Conservation (phyloP, 371 early-diverging fungal species). For the Mortierella sp. region DNA sequence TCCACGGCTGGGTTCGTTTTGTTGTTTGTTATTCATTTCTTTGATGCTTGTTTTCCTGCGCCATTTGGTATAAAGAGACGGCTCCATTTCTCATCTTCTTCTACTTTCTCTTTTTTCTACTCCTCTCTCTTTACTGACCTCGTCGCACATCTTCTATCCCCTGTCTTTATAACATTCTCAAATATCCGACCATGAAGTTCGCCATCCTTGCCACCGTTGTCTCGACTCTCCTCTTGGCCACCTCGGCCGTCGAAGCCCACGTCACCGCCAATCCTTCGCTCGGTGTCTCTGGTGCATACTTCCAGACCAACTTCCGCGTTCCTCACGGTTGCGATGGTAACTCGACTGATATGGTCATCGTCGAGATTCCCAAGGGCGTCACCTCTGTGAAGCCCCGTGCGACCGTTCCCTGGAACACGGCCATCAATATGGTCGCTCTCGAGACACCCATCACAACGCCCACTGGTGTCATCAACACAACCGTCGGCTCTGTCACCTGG, state of each 20-base stretch:
- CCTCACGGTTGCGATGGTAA: slow-evolving; percentile 53
- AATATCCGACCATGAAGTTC: slow-evolving; percentile 36
- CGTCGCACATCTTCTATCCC: background rate
- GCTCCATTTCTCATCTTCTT: no score
- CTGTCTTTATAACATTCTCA: background rate
- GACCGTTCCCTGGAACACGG: slow-evolving; percentile 35
- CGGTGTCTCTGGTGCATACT: slow-evolving; percentile 36
- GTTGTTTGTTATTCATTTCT: background rate
- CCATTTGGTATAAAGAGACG: slow-evolving; percentile 1
- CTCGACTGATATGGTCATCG: slow-evolving; percentile 40
- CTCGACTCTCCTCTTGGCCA: slow-evolving; percentile 34
- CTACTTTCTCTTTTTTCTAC: background rate
- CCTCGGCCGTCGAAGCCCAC: slow-evolving; percentile 42
- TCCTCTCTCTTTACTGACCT: background rate
- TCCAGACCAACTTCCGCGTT: slow-evolving; percentile 54
- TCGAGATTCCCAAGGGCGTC: slow-evolving; percentile 53
- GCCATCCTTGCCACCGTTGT: slow-evolving; percentile 17
- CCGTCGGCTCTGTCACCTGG: slow-evolving; percentile 51
- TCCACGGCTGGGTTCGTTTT: background rate
- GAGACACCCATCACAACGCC: slow-evolving; percentile 41
- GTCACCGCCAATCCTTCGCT: slow-evolving; percentile 51
- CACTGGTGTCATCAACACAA: slow-evolving; percentile 45
- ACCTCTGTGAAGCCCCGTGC: slow-evolving; percentile 46
- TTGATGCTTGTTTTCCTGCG: background rate
- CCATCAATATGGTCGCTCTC: slow-evolving; percentile 50